Base-by-base conservation (phyloP, 306 rosid genomes). In the Lathyrus sativus region DNA sequence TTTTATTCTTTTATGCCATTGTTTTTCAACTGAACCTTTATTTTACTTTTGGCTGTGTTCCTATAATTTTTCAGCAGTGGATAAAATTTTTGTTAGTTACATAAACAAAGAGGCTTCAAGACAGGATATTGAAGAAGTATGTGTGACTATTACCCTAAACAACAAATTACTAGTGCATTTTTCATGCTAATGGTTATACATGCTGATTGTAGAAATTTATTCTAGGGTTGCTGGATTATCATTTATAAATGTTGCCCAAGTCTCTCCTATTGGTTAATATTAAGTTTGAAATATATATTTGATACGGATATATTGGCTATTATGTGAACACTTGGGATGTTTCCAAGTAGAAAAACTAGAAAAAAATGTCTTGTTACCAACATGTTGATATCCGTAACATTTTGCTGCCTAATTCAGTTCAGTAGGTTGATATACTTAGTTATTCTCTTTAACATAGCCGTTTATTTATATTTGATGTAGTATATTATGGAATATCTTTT, bases 61-160 rank as follows among this genome's bases (percentile, higher is more conserved):
- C 61, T 72, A 54, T 72, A 11, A 71, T 68, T 71, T 43, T 38
- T 78, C 75, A 88, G 96, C 62, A 75, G 80, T 26, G 42, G 96
- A 86, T 70, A 88, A 79, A 78, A 82, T 92, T 76, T 89, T 81
- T 71, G 96, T 92, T 61, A 71, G 86, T 67, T 44, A 19, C 79
- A 64, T 92, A 79, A 74, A 77, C 80, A 80, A 12, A 77, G 87
- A 83, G 42, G 86, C 91, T 68, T 75, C 91, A 8, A 33, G 6
- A 67, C 78, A 77, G 71, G 98, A 92, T 15, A 72, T 92, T 71
- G 95, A 83, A 81, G 96, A 92, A 62, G 96, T 89, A 86, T 50
- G 88, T 74, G 50, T 55, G 41, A 63, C 54, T 37, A 12, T 74
- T 74, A 13, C 63, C 43, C 73, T 66, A 64, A 70, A 65, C 67